These are phyloP conservation scores for Platanthera guangdongensis DNA, from an alignment of 106 monocot species.

Conservation along the genomic window DNA sequence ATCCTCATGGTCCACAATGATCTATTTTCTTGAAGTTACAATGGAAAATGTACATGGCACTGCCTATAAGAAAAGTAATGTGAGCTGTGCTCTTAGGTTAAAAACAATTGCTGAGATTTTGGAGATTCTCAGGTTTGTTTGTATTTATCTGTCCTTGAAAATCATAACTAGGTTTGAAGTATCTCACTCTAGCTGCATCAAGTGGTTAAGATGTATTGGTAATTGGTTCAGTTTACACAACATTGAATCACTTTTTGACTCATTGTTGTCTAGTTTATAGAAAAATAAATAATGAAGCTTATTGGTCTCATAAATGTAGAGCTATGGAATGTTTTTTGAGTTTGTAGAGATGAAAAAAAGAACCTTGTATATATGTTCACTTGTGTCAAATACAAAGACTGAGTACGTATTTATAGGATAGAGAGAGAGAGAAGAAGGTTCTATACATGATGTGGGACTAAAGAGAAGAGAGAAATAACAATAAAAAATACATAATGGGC, in stretches of 20 bases:
- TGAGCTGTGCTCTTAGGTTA: conserved; percentile 17
- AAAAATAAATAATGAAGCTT: not conserved
- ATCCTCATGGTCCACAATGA: conserved; percentile 39
- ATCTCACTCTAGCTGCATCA: not conserved
- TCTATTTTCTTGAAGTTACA: conserved; percentile 56
- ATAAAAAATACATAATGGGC: too few relatives aligned
- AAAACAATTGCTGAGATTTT: conserved; percentile 39
- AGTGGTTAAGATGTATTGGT: not conserved
- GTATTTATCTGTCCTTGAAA: not conserved
- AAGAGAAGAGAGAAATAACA: too few relatives aligned
- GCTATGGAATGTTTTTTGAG: not conserved
- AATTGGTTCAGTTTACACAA: not conserved
- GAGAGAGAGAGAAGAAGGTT: too few relatives aligned
- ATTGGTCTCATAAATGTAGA: not conserved
- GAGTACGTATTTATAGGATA: too few relatives aligned
- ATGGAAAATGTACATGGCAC: conserved; percentile 16
- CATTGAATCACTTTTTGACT: not conserved
- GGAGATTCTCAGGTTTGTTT: conserved; percentile 64
- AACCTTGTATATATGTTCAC: too few relatives aligned
- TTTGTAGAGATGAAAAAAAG: too few relatives aligned
- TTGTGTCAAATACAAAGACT: too few relatives aligned
- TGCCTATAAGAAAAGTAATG: conserved; percentile 8
- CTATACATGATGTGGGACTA: too few relatives aligned
- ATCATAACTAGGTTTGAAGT: not conserved
- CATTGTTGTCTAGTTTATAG: not conserved